Evolutionary conservation across 805 yeast genomes (phyloP), one percentile per base, ranked within the genome.

Genomic region (Cyberlindnera mrakii): DNA sequence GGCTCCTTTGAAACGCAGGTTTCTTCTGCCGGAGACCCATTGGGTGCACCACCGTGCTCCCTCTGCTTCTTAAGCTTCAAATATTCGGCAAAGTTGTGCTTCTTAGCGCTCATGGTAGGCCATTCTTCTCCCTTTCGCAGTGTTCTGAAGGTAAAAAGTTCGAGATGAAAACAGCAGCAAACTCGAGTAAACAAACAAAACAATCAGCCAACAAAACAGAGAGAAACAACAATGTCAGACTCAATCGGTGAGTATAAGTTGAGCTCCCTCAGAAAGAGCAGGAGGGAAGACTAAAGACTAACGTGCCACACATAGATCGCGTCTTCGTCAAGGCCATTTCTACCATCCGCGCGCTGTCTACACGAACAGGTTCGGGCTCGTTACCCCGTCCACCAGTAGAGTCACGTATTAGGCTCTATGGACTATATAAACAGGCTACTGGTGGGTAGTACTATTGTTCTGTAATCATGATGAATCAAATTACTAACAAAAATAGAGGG

Each of bases 381-480:
- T 64, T 85, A 25, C 88, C 90, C 0, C 71, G 90, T 23, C 95
- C 95, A 0, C 89, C 93, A 0, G 74, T 85, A 3, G 82, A 80
- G 41, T 75, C 70, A 46, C 62, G 95, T 30, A 78, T 82, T 45
- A 72, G 71, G 49, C 69, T 87, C 4, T 87, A 87, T 59, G 96
- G 95, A 0, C 70, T 87, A 40, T 87, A 86, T 64, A 88, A 87
- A 55, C 96, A 87, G 58, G 90, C 95, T 2, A 87, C 95, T 1
- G 42, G 42, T 43, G 32, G 3, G 45, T 42, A 6, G 45, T 9
- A 10, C 27, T 4, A 10, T 4, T 11, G 10, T 23, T 23, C 20
- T 15, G n/a, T 20, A 9, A 8, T 13, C 15, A 14, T 14, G 31
- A 13, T 15, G 14, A n/a, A 23, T 20, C 13, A 15, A 10, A 9